These are phyloP conservation scores for Trichosporon sp. DNA, from an alignment of 1,284 basidiomycete genomes.

Conservation along the genomic window DNA sequence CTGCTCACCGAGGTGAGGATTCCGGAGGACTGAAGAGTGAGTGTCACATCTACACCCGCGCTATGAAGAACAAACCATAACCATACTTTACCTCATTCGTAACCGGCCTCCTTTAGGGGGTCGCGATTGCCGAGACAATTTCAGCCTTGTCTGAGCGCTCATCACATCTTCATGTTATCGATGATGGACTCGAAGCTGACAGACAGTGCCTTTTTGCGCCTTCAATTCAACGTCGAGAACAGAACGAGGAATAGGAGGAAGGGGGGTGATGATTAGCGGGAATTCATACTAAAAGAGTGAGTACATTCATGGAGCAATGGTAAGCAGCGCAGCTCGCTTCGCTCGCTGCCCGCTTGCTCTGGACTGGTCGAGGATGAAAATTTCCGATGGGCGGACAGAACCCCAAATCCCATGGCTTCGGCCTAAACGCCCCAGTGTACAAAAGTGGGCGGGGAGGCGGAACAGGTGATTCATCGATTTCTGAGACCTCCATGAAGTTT, in stretches of 20 bases:
- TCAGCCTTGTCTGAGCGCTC: slow-evolving; percentile 48
- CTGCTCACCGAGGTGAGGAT: background rate
- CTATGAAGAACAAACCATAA: slow-evolving; percentile 41
- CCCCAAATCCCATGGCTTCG: slow-evolving; percentile 29
- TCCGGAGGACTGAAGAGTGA: slow-evolving; percentile 14
- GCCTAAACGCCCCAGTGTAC: slow-evolving; percentile 45
- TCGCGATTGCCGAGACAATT: slow-evolving; percentile 43
- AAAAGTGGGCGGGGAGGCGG: slow-evolving; percentile 43
- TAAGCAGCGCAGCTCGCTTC: too few species aligned
- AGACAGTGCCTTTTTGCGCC: background rate
- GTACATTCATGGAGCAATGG: too few species aligned
- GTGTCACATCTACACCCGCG: slow-evolving; percentile 15
- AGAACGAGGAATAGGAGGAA: too few species aligned
- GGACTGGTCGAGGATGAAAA: slow-evolving; percentile 29
- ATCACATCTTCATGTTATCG: background rate
- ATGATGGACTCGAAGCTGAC: background rate
- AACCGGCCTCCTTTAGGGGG: slow-evolving; percentile 20
- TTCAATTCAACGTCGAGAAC: background rate
- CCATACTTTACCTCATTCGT: slow-evolving; percentile 48
- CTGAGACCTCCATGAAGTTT: slow-evolving; percentile 22
- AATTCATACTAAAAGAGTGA: too few species aligned
- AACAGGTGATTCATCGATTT: slow-evolving; percentile 42
- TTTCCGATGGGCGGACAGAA: slow-evolving; percentile 45
- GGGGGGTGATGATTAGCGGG: too few species aligned
- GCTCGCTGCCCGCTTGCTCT: background rate